A percentile compares a stretch with the other conserved stretches of the same genome.
Conservation (phyloP, 106 monocot species). For the Platanthera guangdongensis region DNA sequence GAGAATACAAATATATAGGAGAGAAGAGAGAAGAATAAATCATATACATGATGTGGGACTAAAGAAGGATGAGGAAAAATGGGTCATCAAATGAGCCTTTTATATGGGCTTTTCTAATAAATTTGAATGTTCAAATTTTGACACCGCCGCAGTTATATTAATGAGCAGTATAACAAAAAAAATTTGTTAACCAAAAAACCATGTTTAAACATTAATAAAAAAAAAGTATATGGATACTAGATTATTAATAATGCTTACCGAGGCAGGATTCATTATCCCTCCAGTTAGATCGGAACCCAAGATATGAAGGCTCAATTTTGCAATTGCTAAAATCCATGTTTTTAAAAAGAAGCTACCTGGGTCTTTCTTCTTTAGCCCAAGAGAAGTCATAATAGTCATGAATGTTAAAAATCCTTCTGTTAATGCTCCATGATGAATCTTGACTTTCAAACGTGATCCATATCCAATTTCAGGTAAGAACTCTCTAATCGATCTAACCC, state of each 20-base stretch:
- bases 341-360: constrained; percentile 82
- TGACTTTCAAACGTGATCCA: constrained; percentile 68
- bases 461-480: constrained; percentile 58
- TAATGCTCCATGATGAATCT: constrained; percentile 78
- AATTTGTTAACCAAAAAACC: not conserved
- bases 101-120: too few relatives aligned
- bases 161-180: not conserved
- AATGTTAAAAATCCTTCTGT: constrained; percentile 85
- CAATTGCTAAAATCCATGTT: constrained; percentile 85
- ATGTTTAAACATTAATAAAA: not conserved
- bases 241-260: constrained; percentile 41
- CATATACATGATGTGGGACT: too few relatives aligned
- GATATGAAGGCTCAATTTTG: constrained; percentile 66
- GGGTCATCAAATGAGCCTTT: too few relatives aligned
- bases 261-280: constrained; percentile 98
- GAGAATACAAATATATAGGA: too few relatives aligned
- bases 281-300: constrained; percentile 91
- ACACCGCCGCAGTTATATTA: not conserved
- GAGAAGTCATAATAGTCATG: constrained; percentile 48
- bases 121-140: too few relatives aligned
- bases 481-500: constrained; percentile 45
- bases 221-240: not conserved
- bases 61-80: too few relatives aligned
- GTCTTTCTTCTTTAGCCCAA: constrained; percentile 59
- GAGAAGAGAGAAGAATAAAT: too few relatives aligned